Evolutionary conservation across 2,329 filamentous ascomycete species (phyloP).

Genomic region (Drechslera avenae): DNA sequence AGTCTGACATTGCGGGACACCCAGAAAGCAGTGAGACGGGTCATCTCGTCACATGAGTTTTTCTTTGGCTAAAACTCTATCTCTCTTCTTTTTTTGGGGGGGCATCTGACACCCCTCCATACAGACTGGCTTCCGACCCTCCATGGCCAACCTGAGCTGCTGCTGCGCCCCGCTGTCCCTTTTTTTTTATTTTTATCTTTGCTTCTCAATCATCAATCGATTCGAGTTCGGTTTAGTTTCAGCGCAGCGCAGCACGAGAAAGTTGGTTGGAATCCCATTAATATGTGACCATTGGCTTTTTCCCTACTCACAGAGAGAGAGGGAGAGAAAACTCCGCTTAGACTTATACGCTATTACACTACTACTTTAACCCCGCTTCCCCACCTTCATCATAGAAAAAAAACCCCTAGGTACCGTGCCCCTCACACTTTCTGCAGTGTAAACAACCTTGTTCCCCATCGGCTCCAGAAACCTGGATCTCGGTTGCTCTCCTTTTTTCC

Average conservation of each 20-base stretch:
- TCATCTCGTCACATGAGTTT: slow-evolving; percentile 12
- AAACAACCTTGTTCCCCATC: slow-evolving; percentile 1
- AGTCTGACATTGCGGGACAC: background rate
- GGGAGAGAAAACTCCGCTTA: too few species aligned
- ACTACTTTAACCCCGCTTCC: background rate
- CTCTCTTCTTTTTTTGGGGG: too few species aligned
- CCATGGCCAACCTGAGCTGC: slow-evolving; percentile 2
- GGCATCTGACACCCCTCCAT: slow-evolving; percentile 15
- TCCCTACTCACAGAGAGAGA: too few species aligned
- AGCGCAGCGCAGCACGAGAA: too few species aligned
- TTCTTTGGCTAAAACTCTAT: background rate
- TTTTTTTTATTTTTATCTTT: too few species aligned
- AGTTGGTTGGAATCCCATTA: too few species aligned
- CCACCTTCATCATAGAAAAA: too few species aligned
- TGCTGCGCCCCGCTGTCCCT: background rate
- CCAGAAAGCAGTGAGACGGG: background rate
- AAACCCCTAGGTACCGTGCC: too few species aligned
- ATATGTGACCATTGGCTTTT: too few species aligned
- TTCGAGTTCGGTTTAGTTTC: too few species aligned
- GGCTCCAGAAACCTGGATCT: slow-evolving; percentile 21
- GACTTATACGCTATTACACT: too few species aligned
- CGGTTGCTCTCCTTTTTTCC: slow-evolving; percentile 19
- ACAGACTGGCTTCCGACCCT: slow-evolving; percentile 9
- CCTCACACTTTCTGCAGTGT: background rate
- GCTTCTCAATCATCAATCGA: background rate